Evolutionary conservation across 2,329 filamentous ascomycete genomes (phyloP), one percentile per base, ranked within the genome.

Genomic region (Penicillium thymicola): DNA sequence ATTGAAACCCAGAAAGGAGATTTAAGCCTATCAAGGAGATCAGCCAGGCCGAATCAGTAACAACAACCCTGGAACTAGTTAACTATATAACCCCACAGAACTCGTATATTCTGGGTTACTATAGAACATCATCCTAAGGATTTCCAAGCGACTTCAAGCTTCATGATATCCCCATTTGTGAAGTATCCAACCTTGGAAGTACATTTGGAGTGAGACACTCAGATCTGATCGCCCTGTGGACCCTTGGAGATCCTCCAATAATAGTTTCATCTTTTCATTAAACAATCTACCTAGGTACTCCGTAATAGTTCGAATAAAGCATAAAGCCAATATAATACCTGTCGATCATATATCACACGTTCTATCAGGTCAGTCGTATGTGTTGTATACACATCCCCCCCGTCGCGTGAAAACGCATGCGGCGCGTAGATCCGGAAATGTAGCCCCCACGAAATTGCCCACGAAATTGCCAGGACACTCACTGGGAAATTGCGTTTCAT

Each of bases 201-300:
- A 30, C 16, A 27, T 11, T 16, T 46, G 27, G 27, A 30, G 42
- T 44, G 25, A 43, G 23, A 43, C 41, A 43, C 41, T 32, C 10
- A 23, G 43, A 37, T 54, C 38, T 16, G 44, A 54, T 54, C 38
- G 45, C 11, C 46, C 37, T 43, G 52, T 55, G 52, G 52, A 21
- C 45, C 46, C 30, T 8, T 7, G 3, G 25, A 34, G n/a, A 52
- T 38, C 41, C n/a, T 18, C 48, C 32, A 36, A 27, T 51, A 30
- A 30, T 51, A 48, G 25, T 25, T 30, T 44, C 38, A 38, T 10
- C 37, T 25, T 5, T 40, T 14, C 18, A 55, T 51, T 28, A 9
- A 34, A 32, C 14, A 21, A 52, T 46, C 21, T 27, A 21, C 21
- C 3, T 21, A 21, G 21, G 21, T 21, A 21, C 21, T 21, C 21